Conservation (phyloP, 1,284 basidiomycete genomes). For the Taiwanofungus camphoratus region DNA sequence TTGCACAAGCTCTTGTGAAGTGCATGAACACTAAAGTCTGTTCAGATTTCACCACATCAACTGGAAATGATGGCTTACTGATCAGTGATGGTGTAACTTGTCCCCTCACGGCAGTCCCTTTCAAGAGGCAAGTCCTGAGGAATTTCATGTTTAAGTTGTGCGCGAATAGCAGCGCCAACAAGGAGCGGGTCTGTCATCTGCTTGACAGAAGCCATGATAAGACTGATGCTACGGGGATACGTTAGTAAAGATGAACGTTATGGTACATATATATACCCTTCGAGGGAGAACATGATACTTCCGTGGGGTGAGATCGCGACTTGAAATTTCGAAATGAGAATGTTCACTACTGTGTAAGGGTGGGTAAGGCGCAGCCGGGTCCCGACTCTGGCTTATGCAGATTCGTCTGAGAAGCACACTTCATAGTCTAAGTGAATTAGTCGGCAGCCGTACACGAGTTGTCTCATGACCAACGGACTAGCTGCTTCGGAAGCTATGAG, state of each 20-base stretch:
- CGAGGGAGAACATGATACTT: background rate
- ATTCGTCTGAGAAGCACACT: too few relatives aligned
- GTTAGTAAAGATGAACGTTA: background rate
- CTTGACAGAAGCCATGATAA: constrained; percentile 21
- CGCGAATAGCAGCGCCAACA: constrained; percentile 33
- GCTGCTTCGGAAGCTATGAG: too few relatives aligned
- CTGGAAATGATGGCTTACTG: constrained; percentile 16
- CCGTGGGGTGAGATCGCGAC: too few relatives aligned
- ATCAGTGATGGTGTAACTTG: constrained; percentile 32
- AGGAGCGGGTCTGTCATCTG: constrained; percentile 33
- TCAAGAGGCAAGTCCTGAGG: constrained; percentile 32
- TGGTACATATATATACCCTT: background rate
- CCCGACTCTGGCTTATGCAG: too few relatives aligned
- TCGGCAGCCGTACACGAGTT: too few relatives aligned
- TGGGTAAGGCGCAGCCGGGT: too few relatives aligned
- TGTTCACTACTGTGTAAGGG: too few relatives aligned
- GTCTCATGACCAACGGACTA: too few relatives aligned
- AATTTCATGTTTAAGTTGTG: constrained; percentile 31
- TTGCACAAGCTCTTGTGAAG: constrained; percentile 29
- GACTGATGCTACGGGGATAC: background rate
- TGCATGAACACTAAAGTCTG: constrained; percentile 22
- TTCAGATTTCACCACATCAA: background rate
- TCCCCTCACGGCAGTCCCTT: constrained; percentile 30
- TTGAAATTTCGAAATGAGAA: too few relatives aligned
- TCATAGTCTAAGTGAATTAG: too few relatives aligned